phyloP scores from a whole-genome alignment of 2,329 filamentous ascomycete genomes.

The Exophiala oligosperma region DNA sequence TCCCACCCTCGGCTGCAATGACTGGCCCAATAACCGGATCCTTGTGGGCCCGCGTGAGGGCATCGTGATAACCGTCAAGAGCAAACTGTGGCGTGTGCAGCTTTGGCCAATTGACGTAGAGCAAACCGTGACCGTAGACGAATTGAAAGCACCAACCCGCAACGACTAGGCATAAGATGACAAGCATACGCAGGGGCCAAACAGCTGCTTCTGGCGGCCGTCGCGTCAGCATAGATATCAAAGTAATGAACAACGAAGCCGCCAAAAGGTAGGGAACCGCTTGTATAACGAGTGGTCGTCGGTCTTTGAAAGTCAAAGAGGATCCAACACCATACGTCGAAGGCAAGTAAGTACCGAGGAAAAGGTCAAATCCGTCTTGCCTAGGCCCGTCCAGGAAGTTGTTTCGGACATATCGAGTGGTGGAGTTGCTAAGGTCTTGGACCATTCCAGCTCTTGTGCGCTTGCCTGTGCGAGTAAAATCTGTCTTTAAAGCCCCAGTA shows the following conservation, averaged over 20 bases:
- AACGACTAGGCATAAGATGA: constrained; percentile 73
- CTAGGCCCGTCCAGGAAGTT: constrained; percentile 93
- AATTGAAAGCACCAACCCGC: constrained; percentile 74
- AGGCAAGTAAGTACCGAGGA: constrained; percentile 82
- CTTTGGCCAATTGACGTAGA: constrained; percentile 99
- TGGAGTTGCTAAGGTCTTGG: constrained; percentile 82
- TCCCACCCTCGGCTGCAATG: constrained; percentile 51
- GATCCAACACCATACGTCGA: constrained; percentile 69
- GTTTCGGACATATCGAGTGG: constrained; percentile 87
- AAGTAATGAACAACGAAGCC: constrained; percentile 79
- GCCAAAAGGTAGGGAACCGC: constrained; percentile 89
- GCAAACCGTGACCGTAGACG: constrained; percentile 79
- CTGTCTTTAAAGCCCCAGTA: constrained; percentile 96
- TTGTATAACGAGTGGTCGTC: constrained; percentile 82
- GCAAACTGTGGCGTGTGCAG: constrained; percentile 86
- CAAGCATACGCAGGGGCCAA: constrained; percentile 80
- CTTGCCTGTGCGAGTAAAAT: constrained; percentile 90
- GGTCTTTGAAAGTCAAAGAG: constrained; percentile 76
- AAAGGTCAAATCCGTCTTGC: constrained; percentile 94
- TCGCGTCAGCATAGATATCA: constrained; percentile 72
- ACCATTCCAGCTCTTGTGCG: constrained; percentile 82
- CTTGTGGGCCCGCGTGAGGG: constrained; percentile 77
- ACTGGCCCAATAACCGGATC: constrained; percentile 78
- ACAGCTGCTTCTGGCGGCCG: constrained; percentile 70
- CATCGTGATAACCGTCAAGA: constrained; percentile 83